Conservation (phyloP, 176 grass and related monocot genomes). For the Luzula sylvatica region DNA sequence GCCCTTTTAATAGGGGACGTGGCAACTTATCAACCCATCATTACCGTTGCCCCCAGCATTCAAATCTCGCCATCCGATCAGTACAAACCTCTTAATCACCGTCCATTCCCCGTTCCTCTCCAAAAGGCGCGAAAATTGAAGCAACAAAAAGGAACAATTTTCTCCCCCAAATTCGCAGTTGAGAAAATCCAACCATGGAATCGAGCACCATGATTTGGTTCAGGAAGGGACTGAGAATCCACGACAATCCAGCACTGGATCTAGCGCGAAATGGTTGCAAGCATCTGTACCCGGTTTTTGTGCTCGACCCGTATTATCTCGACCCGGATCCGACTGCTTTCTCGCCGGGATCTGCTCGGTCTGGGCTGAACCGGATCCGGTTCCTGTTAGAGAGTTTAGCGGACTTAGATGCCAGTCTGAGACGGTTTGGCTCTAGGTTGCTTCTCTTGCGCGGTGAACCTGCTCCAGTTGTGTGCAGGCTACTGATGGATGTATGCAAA, state of each 20-base stretch:
- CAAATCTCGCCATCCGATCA: conserved; percentile 33
- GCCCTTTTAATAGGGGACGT: too few relatives aligned
- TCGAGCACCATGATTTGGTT: conserved; percentile 80
- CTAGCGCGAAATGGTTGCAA: conserved; percentile 27
- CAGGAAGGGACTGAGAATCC: conserved; percentile 70
- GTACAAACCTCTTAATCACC: not conserved
- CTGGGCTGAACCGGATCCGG: conserved; percentile 46
- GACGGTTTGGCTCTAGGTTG: conserved; percentile 53
- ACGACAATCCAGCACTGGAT: conserved; percentile 90
- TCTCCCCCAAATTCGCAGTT: conserved; percentile 25
- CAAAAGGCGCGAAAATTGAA: conserved; percentile 15
- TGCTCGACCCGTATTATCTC: conserved; percentile 73
- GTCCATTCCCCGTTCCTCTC: not conserved
- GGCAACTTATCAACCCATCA: conserved; percentile 28
- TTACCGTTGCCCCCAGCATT: conserved; percentile 16
- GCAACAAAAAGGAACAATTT: too few relatives aligned
- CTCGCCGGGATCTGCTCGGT: conserved; percentile 53
- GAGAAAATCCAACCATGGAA: conserved; percentile 14
- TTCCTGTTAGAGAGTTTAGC: conserved; percentile 82
- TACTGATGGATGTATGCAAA: conserved; percentile 62
- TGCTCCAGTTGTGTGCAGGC: conserved; percentile 34
- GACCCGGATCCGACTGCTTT: conserved; percentile 41
- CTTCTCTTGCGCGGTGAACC: conserved; percentile 59
- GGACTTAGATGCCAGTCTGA: conserved; percentile 66
- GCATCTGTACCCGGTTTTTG: conserved; percentile 78